A percentile compares a stretch with the other conserved stretches of the same genome.
Conservation (phyloP, 2,329 filamentous ascomycete genomes). For the Pestalotiopsis sp. region DNA sequence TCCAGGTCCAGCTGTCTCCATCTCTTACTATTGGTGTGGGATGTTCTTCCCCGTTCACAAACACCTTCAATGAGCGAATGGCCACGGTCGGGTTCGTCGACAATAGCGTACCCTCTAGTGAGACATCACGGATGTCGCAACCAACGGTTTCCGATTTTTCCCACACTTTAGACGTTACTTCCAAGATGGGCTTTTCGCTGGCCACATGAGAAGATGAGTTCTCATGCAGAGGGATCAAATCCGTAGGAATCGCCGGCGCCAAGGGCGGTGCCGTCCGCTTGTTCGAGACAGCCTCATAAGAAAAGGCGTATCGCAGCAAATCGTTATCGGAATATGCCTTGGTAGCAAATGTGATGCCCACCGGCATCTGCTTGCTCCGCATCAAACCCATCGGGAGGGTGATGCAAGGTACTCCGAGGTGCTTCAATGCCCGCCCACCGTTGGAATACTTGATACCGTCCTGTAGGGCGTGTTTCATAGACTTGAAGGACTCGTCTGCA, state of each 20-base stretch:
- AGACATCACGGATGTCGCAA: neutral
- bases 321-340: neutral
- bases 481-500: neutral
- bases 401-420: neutral
- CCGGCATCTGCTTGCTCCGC: neutral
- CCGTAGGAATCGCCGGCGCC: neutral
- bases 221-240: neutral
- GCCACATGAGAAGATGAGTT: neutral
- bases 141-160: neutral
- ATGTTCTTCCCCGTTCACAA: neutral
- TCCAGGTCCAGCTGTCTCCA: neutral
- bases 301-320: neutral
- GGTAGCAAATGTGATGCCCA: constrained; percentile 1
- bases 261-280: neutral
- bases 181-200: neutral
- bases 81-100: neutral
- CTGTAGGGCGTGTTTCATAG: neutral
- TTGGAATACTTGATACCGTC: constrained; percentile 4
- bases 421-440: neutral
- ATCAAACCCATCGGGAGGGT: neutral
- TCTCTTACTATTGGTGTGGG: neutral
- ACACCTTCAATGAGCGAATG: neutral
- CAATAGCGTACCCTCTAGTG: neutral
- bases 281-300: neutral
- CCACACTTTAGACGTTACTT: neutral